Percentiles rank a stretch among this genome's conserved stretches.
Evolutionary conservation across 176 grass and related monocot genomes (phyloP).

Genomic region (Urochloa ruziziensis): DNA sequence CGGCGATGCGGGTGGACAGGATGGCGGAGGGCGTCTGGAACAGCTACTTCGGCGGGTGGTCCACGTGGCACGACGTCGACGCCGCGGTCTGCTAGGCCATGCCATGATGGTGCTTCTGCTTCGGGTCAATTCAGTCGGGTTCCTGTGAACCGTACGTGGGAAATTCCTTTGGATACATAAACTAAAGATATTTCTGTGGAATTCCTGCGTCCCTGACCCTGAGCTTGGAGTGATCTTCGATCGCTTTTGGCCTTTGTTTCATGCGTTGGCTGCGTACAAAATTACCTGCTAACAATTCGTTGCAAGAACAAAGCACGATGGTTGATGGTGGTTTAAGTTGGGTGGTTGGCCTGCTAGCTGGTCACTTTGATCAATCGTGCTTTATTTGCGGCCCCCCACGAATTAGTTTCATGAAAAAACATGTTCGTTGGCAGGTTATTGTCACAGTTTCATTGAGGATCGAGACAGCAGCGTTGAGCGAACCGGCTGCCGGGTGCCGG

Average conservation of each 20-base stretch:
- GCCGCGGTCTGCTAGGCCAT: background rate
- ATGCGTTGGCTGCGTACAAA: background rate
- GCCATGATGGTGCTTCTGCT: no score
- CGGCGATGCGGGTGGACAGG: constrained; percentile 39
- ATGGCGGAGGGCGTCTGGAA: constrained; percentile 53
- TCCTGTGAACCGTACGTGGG: background rate
- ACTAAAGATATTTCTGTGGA: background rate
- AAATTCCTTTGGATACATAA: background rate
- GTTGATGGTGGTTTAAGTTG: background rate
- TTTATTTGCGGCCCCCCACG: background rate
- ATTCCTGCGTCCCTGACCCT: background rate
- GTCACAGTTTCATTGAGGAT: background rate
- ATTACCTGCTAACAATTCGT: background rate
- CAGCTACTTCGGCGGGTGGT: constrained; percentile 55
- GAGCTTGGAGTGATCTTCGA: no score
- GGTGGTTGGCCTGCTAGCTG: background rate
- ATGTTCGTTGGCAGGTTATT: constrained; percentile 6
- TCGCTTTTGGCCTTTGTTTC: no score
- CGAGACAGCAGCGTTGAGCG: background rate
- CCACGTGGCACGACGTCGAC: constrained; percentile 46
- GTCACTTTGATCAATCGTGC: background rate
- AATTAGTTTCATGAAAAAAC: background rate
- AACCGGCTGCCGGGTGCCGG: background rate
- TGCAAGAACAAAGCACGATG: background rate
- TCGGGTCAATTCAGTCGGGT: background rate